A percentile compares a stretch with the other conserved stretches of the same genome.
Evolutionary conservation across 257 asterid species (phyloP).

Genomic region (Penstemon newberryi): DNA sequence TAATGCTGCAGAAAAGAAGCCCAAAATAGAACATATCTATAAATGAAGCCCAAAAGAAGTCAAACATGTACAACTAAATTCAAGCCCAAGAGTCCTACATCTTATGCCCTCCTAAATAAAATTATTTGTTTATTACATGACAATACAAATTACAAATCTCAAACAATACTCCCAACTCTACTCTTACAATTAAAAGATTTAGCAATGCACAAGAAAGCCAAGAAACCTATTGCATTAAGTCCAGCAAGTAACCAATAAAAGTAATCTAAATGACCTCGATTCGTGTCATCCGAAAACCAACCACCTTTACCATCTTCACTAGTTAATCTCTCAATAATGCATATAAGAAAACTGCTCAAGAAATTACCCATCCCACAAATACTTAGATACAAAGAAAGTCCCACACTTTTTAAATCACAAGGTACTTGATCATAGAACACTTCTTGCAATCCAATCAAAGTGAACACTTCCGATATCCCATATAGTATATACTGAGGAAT

Average conservation of each 20-base stretch:
- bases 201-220: constrained; percentile 35
- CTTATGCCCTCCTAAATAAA: too few species aligned
- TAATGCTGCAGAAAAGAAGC: too few species aligned
- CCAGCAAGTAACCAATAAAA: constrained; percentile 42
- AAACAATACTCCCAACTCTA: not conserved
- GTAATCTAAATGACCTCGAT: constrained; percentile 39
- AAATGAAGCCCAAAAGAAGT: too few species aligned
- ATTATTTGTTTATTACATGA: too few species aligned
- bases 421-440: constrained; percentile 56
- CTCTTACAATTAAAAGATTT: constrained; percentile 24
- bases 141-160: too few species aligned
- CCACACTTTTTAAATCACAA: constrained; percentile 44
- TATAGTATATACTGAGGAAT: constrained; percentile 45
- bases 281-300: constrained; percentile 36
- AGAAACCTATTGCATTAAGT: constrained; percentile 14
- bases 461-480: constrained; percentile 43
- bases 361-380: constrained; percentile 47
- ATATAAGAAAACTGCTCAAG: constrained; percentile 45
- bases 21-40: too few species aligned
- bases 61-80: too few species aligned
- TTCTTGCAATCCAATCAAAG: constrained; percentile 53
- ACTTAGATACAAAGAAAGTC: constrained; percentile 45
- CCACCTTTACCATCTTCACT: constrained; percentile 18
- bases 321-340: constrained; percentile 28
- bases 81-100: too few species aligned